Percentiles rank a stretch among this genome's conserved stretches.
Evolutionary conservation across 257 asterid species (phyloP).

Genomic region (Nicotiana obtusifolia): DNA sequence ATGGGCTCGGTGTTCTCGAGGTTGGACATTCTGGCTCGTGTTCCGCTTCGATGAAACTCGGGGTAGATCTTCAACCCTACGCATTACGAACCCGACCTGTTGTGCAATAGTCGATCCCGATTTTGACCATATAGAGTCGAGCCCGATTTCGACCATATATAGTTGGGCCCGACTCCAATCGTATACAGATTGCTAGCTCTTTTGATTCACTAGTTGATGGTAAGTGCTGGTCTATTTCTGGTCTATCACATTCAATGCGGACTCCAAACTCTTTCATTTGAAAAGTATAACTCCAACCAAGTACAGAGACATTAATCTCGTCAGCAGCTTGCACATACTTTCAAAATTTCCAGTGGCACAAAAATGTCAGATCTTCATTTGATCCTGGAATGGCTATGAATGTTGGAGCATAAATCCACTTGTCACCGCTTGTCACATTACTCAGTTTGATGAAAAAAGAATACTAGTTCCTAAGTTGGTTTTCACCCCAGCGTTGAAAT

Average conservation of each 20-base stretch:
- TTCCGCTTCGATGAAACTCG: no score
- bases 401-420: constrained; percentile 16
- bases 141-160: no score
- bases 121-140: no score
- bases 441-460: background rate
- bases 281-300: constrained; percentile 5
- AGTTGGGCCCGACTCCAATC: no score
- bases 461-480: background rate
- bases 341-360: constrained; percentile 14
- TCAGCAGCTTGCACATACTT: constrained; percentile 1
- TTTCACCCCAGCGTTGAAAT: background rate
- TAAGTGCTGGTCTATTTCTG: background rate
- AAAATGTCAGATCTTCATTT: constrained; percentile 5
- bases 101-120: no score
- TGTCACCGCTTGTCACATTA: background rate
- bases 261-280: constrained; percentile 9
- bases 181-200: background rate
- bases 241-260: background rate
- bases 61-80: no score
- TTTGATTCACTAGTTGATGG: background rate
- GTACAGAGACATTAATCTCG: constrained; percentile 4
- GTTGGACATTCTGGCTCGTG: no score
- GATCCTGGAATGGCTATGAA: constrained; percentile 17
- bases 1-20: no score
- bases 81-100: no score